Conservation (phyloP, 164 flowering plant genomes). For the Stephania japonica region DNA sequence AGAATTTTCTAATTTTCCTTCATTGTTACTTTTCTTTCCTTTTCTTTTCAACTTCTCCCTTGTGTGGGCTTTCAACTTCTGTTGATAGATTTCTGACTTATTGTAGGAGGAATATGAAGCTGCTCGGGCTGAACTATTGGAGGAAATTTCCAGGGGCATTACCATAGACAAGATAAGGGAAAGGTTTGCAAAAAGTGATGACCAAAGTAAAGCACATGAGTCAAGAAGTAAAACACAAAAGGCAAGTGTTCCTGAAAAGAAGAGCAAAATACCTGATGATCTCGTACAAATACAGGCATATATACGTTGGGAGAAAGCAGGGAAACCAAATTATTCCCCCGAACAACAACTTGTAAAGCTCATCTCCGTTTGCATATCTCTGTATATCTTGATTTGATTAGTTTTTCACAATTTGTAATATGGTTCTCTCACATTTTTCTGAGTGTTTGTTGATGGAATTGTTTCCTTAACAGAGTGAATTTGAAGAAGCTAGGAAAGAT, state of each 20-base stretch:
- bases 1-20: not conserved
- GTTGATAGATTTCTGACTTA: conserved; percentile 6
- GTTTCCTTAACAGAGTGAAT: conserved; percentile 47
- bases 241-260: conserved; percentile 24
- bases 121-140: conserved; percentile 73
- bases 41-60: not conserved
- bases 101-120: conserved; percentile 89
- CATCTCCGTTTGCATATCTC: conserved; percentile 5
- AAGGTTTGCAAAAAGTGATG: conserved; percentile 44
- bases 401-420: not conserved
- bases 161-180: conserved; percentile 60
- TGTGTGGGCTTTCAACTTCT: not conserved
- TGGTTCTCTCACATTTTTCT: conserved; percentile 3
- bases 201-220: conserved; percentile 31
- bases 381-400: not conserved
- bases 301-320: conserved; percentile 83
- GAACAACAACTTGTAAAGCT: conserved; percentile 59
- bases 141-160: conserved; percentile 68
- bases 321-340: conserved; percentile 66
- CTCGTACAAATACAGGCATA: conserved; percentile 71
- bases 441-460: not conserved
- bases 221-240: conserved; percentile 29
- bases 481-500: conserved; percentile 73
- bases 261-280: conserved; percentile 53
- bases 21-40: not conserved